Evolutionary conservation across 2,329 filamentous ascomycete genomes (phyloP).

Genomic region (Colletotrichum sojae): DNA sequence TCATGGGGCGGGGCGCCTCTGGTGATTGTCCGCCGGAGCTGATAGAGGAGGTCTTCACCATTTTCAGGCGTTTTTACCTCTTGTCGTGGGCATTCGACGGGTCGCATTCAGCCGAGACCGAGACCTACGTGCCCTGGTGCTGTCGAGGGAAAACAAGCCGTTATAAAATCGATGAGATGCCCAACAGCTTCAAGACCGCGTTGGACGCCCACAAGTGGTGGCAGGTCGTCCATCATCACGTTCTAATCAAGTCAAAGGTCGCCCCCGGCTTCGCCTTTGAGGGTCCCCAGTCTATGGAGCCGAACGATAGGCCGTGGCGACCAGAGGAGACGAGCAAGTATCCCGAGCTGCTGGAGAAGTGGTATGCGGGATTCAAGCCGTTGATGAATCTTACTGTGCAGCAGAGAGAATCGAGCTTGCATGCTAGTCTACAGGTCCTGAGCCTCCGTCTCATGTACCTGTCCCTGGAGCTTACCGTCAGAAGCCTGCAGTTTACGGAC

Average conservation of each 20-base stretch:
- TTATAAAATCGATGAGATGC: conserved; percentile 33
- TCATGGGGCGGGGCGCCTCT: neutral
- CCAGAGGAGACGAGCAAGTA: conserved; percentile 39
- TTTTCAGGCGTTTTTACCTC: conserved; percentile 24
- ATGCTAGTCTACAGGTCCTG: conserved; percentile 6
- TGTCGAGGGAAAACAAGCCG: conserved; percentile 27
- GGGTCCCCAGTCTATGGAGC: conserved; percentile 4
- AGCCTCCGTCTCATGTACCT: conserved; percentile 17
- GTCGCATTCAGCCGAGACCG: conserved; percentile 11
- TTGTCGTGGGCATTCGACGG: conserved; percentile 29
- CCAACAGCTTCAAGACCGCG: conserved; percentile 3
- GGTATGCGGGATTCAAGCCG: neutral
- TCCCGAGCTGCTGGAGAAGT: conserved; percentile 1
- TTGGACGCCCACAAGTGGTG: conserved; percentile 25
- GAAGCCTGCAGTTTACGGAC: conserved; percentile 14
- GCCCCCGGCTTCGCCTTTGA: conserved; percentile 38
- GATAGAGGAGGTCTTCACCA: conserved; percentile 15
- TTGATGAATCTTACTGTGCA: neutral
- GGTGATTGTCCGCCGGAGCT: conserved; percentile 22
- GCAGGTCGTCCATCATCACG: conserved; percentile 26
- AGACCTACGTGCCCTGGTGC: conserved; percentile 28
- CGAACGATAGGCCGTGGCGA: neutral
- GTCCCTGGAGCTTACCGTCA: conserved; percentile 19
- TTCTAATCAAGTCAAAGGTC: conserved; percentile 20
- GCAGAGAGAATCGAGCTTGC: neutral